Conservation (phyloP, 495 filamentous ascomycete species). For the Daldinia loculata region DNA sequence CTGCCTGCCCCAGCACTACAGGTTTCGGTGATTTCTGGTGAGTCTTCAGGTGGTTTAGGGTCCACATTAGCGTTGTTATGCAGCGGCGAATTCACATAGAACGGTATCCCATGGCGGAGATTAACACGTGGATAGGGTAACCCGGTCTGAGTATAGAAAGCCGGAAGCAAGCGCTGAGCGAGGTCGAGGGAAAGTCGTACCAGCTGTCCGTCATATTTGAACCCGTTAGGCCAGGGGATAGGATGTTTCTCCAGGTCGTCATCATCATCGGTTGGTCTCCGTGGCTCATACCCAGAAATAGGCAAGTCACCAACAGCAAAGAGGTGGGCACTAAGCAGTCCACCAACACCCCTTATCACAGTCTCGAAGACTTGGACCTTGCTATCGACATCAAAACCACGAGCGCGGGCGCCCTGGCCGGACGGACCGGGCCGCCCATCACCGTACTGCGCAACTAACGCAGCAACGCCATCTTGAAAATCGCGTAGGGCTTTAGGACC, state of each 20-base stretch:
- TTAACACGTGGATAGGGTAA: constrained; percentile 96
- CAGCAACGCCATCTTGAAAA: constrained; percentile 82
- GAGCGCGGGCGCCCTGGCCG: constrained; percentile 75
- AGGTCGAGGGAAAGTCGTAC: constrained; percentile 86
- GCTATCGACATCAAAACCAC: constrained; percentile 94
- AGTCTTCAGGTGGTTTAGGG: constrained; percentile 47
- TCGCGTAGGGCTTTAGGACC: constrained; percentile 70
- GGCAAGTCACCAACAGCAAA: constrained; percentile 91
- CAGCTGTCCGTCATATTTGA: constrained; percentile 90
- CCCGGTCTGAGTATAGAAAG: constrained; percentile 87
- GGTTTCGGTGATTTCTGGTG: constrained; percentile 86
- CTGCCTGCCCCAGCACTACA: constrained; percentile 96
- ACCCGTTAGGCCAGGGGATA: constrained; percentile 76
- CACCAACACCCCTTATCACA: constrained; percentile 91
- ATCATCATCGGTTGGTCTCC: constrained; percentile 42
- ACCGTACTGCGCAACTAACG: constrained; percentile 86
- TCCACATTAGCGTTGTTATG: constrained; percentile 52
- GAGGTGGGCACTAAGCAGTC: constrained; percentile 88
- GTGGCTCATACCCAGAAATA: constrained; percentile 76
- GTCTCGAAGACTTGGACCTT: constrained; percentile 99
- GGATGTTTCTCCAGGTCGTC: constrained; percentile 54
- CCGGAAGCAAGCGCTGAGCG: constrained; percentile 82
- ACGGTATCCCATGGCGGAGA: constrained; percentile 88
- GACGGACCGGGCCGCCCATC: constrained; percentile 76
- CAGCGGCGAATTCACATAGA: constrained; percentile 82